phyloP scores from a whole-genome alignment of 805 yeast genomes.

The Sugiyamaella qingdaonensis region DNA sequence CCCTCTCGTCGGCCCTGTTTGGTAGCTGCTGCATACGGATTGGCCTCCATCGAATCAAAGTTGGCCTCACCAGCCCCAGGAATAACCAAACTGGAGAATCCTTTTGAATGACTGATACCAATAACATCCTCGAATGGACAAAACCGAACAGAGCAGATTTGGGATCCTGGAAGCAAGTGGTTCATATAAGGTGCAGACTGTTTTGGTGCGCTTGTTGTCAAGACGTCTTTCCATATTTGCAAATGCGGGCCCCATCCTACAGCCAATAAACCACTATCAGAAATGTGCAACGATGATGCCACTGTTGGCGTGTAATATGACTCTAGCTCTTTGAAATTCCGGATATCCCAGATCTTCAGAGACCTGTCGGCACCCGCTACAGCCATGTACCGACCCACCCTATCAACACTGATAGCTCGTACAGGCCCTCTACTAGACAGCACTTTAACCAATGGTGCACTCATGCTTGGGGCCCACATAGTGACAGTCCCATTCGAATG shows the following conservation, averaged over 20 bases:
- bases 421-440: constrained; percentile 85
- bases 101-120: constrained; percentile 77
- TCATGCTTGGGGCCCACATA: constrained; percentile 87
- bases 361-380: constrained; percentile 83
- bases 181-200: constrained; percentile 89
- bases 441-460: constrained; percentile 78
- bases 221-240: constrained; percentile 86
- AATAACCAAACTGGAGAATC: constrained; percentile 77
- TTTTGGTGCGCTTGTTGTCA: constrained; percentile 40
- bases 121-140: constrained; percentile 97
- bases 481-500: constrained; percentile 91
- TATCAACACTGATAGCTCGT: constrained; percentile 75
- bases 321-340: constrained; percentile 66
- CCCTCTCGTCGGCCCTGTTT: constrained; percentile 88
- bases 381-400: constrained; percentile 93
- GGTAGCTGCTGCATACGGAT: constrained; percentile 90
- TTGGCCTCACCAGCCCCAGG: constrained; percentile 99
- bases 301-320: constrained; percentile 79
- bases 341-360: constrained; percentile 88
- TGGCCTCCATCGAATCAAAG: constrained; percentile 86
- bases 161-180: constrained; percentile 76
- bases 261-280: constrained; percentile 81
- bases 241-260: constrained; percentile 97
- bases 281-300: constrained; percentile 69
- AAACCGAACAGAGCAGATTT: constrained; percentile 60